Evolutionary conservation across 2,329 filamentous ascomycete genomes (phyloP), one percentile per base, ranked within the genome.

Genomic region (Fusarium subglutinans): DNA sequence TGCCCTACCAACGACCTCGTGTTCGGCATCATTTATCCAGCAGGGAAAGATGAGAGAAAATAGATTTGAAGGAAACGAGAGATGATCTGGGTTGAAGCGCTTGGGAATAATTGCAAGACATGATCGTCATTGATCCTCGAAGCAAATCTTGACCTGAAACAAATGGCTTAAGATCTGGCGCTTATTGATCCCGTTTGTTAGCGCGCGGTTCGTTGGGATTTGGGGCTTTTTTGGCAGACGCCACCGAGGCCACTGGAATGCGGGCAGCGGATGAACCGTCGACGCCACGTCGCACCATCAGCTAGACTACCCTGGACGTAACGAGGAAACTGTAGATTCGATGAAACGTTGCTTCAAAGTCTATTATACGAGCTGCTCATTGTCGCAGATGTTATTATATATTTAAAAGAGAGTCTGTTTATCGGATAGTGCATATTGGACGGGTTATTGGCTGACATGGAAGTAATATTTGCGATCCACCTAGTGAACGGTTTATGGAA

Each of bases 181-280:
- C 67, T 70, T 70, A 54, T 28, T 7, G 5, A 51, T 20, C 40
- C 35, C 45, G n/a, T 54, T 38, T 56, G 40, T 70, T 70, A 65
- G 66, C 67, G 67, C 67, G 67, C 67, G 67, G 67, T 70, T 70
- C 66, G 11, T 54, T 48, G 41, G 47, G n/a, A 41, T 15, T 40
- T 24, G 28, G 26, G 48, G 43, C 40, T 18, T 50, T 48, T 58
- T 35, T 30, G 43, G 20, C 18, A 24, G 30, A 43, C 57, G 66
- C 66, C 30, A 69, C 63, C 20, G 18, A 15, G 41, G 24, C 45
- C 45, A 48, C 9, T 57, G 40, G 40, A 51, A 51, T 51, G 48
- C 22, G 48, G 48, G 22, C 48, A 14, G 22, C 48, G 51, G 40
- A 48, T 58, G 41, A 37, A 28, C 55, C 26, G n/a, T 53, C 22